Evolutionary conservation across 2,329 filamentous ascomycete species (phyloP).

Genomic region (Alternaria brassicae): DNA sequence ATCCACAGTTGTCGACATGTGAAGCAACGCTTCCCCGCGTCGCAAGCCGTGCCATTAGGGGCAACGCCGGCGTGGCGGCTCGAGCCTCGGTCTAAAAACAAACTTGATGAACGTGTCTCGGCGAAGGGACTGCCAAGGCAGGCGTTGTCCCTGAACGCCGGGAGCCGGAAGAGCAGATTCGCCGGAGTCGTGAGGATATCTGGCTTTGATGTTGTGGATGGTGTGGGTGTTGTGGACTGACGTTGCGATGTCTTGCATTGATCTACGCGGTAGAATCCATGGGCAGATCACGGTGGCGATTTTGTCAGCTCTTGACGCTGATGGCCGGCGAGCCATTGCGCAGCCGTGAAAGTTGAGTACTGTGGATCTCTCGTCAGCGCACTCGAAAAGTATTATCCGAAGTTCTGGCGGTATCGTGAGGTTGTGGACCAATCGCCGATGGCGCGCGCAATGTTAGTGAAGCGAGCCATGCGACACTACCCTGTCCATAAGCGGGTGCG

Average conservation of each 20-base stretch:
- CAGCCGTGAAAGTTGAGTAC: background rate
- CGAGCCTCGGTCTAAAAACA: constrained; percentile 14
- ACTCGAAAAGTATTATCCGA: constrained; percentile 3
- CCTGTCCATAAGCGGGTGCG: background rate
- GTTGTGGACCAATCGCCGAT: constrained; percentile 11
- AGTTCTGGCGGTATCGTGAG: constrained; percentile 13
- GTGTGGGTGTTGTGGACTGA: background rate
- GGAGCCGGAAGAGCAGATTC: constrained; percentile 7
- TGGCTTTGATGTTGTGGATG: background rate
- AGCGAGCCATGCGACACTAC: background rate
- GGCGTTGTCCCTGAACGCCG: background rate
- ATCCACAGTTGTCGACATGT: constrained; percentile 1
- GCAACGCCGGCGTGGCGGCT: background rate
- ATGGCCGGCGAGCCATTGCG: background rate
- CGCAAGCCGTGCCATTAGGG: constrained; percentile 1
- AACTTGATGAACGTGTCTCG: constrained; percentile 1
- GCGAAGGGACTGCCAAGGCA: background rate
- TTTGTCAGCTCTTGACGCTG: background rate
- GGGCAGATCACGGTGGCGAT: background rate
- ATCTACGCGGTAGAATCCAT: background rate
- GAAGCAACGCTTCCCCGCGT: constrained; percentile 4
- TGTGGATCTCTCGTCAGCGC: background rate
- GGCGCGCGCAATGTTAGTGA: constrained; percentile 11
- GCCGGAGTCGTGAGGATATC: background rate
- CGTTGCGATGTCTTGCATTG: constrained; percentile 1